Evolutionary conservation across 352 stramenopile species (phyloP), one percentile per base, ranked within the genome.

Genomic region (Pythium dissotocum): DNA sequence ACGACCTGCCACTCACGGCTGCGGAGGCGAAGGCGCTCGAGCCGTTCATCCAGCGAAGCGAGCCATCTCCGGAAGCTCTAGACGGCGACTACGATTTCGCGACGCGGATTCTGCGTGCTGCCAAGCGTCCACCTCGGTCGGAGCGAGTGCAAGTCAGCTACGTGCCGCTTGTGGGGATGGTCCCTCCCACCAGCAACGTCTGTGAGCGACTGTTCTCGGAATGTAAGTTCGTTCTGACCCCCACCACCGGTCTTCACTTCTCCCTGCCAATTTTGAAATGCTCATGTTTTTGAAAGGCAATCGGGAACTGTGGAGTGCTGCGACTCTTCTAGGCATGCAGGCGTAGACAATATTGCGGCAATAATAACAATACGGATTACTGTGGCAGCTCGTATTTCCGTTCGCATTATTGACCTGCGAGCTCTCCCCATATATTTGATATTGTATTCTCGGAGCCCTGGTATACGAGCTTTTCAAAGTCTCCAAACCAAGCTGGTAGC

Each of bases 401-500:
- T 38, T 2, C 5, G 33, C 9, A 38, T 38, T 38, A 38, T 9
- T 38, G 33, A 6, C 9, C 33, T 6, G 33, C 9, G 33, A 38
- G 33, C 1, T 9, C 33, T 38, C 9, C 33, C 33, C 21, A 9
- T 38, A 6, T 38, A 38, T 38, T 38, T 38, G 5, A 9, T 38
- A 38, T 38, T 38, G 5, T 38, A 38, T 38, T 38, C 33, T 38
- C 33, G n/a, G n/a, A n/a, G n/a, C n/a, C n/a, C n/a, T n/a, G 12
- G 46, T 73, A 78, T 55, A 85, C 68, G 13, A 87, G 75, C 1
- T 72, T 61, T 0, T 66, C 64, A 40, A 77, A 71, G 5, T 75
- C 42, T 30, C 71, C 82, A 40, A 68, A 70, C 77, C 79, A 83
- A 2, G 36, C 49, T 6, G 79, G 75, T 14, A 87, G n/a, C 5